These are phyloP conservation scores for Chloropicon primus DNA, from an alignment of 139 green algal genomes.

Conservation along the genomic window DNA sequence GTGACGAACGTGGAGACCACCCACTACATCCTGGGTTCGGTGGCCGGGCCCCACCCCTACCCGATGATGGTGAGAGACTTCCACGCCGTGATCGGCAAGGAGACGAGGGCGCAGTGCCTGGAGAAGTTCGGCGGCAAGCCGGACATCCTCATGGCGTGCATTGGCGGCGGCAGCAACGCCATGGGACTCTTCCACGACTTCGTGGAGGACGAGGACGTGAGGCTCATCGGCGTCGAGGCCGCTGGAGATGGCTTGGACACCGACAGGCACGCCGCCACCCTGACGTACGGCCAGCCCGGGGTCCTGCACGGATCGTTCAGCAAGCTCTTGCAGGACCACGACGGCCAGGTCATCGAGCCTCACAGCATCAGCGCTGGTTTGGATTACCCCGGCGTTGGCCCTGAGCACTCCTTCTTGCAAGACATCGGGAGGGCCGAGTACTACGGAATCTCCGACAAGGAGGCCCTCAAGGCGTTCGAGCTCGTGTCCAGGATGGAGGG, in stretches of 20 bases:
- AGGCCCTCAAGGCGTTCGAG: constrained; percentile 64
- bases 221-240: constrained; percentile 38
- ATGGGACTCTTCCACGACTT: constrained; percentile 99
- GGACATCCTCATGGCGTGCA: constrained; percentile 91
- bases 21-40: constrained; percentile 97
- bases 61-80: constrained; percentile 98
- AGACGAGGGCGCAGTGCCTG: constrained; percentile 62
- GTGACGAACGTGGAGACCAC: constrained; percentile 99
- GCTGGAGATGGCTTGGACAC: constrained; percentile 75
- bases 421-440: constrained; percentile 89
- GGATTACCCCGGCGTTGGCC: constrained; percentile 93
- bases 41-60: constrained; percentile 94
- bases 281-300: constrained; percentile 82
- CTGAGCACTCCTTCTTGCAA: constrained; percentile 96
- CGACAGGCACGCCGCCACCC: constrained; percentile 89
- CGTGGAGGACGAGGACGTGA: constrained; percentile 73
- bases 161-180: constrained; percentile 94
- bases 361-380: constrained; percentile 89
- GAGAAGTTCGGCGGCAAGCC: constrained; percentile 75
- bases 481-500: constrained; percentile 71
- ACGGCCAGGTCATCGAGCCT: constrained; percentile 95
- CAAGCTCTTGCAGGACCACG: constrained; percentile 87
- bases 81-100: constrained; percentile 85
- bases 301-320: constrained; percentile 91
- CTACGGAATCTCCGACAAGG: constrained; percentile 75